Percentiles rank a stretch among this genome's conserved stretches.
Conservation (phyloP, 176 grass and related monocot species). For the Phyllostachys edulis region DNA sequence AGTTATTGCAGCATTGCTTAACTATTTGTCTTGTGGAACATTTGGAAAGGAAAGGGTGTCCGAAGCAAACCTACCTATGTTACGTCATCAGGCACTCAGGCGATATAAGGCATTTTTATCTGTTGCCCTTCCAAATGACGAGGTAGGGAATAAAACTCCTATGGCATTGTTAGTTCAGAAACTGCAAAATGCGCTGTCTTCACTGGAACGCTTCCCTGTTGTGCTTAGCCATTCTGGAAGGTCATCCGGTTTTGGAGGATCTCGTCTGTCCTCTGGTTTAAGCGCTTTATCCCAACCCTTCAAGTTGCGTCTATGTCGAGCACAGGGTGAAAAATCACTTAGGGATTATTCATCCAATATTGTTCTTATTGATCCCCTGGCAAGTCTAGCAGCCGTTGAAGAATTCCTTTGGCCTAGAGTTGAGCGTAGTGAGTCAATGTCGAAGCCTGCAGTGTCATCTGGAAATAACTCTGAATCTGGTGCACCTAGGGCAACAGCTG, state of each 20-base stretch:
- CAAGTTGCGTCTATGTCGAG: constrained; percentile 82
- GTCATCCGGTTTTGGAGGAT: constrained; percentile 47
- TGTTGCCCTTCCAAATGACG: constrained; percentile 59
- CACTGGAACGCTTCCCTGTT: constrained; percentile 78
- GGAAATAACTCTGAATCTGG: constrained; percentile 65
- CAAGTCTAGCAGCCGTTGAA: constrained; percentile 80
- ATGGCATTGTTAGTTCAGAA: constrained; percentile 74
- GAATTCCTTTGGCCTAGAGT: constrained; percentile 85
- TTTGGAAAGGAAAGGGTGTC: constrained; percentile 70
- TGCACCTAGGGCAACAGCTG: constrained; percentile 37
- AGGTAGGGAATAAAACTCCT: constrained; percentile 39
- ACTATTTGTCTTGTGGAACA: constrained; percentile 80
- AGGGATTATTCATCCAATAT: constrained; percentile 92
- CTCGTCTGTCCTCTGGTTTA: constrained; percentile 58
- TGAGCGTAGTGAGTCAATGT: constrained; percentile 62
- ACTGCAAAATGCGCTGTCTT: constrained; percentile 79
- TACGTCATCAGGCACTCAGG: constrained; percentile 63
- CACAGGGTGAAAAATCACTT: constrained; percentile 73
- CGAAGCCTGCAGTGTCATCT: constrained; percentile 42
- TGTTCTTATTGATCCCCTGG: constrained; percentile 82
- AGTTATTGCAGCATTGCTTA: constrained; percentile 59
- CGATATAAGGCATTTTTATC: constrained; percentile 71
- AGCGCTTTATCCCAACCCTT: constrained; percentile 69
- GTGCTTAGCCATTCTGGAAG: constrained; percentile 73
- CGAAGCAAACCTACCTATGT: constrained; percentile 58